Evolutionary conservation across 768 basidiomycete genomes (phyloP), one percentile per base, ranked within the genome.

Genomic region (Wakefieldia striispora): DNA sequence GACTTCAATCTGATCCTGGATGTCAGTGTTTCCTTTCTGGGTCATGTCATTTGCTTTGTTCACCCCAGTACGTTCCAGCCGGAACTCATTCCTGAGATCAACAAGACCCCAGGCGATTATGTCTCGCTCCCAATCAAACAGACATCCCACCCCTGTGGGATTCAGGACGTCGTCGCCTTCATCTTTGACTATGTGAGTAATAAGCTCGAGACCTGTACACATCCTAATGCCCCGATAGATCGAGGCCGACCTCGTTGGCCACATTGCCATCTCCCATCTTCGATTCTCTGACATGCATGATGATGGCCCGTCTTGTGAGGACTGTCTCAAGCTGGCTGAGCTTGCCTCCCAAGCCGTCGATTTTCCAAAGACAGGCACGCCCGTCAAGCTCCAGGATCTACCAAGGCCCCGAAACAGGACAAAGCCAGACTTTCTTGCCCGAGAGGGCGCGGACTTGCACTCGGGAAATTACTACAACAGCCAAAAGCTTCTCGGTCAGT

Each of bases 1-100:
- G 72, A 75, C 19, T 80, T 76, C 46, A 78, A 77, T 57, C 35
- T 78, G n/a, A 73, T 77, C 40, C 62, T 72, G 33, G 69, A 75
- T 47, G 74, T 75, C 55, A 67, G 60, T 43, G 8, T 8, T 51
- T 49, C 36, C 34, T 27, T 14, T 45, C 48, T 26, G 23, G 27
- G 40, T 27, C 33, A n/a, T 11, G 21, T 47, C 13, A 14, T 33
- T 23, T 47, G 44, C 40, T 45, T 50, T 59, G 49, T 54, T 27
- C 21, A 16, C 51, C 49, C n/a, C 8, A 50, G 40, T 37, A 40
- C 42, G 12, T 33, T 33, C 38, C 39, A 71, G 72, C 64, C 61
- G 29, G 56, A 62, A 4, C 60, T 75, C 7, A 55, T 67, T 44
- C 70, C 72, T 6, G 35, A 44, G 4, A 37, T 7, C 29, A n/a